Percentiles rank a stretch among this genome's conserved stretches.
These are phyloP conservation scores for Stemphylium vesicarium DNA, from an alignment of 2,329 filamentous ascomycete species.

Conservation along the genomic window DNA sequence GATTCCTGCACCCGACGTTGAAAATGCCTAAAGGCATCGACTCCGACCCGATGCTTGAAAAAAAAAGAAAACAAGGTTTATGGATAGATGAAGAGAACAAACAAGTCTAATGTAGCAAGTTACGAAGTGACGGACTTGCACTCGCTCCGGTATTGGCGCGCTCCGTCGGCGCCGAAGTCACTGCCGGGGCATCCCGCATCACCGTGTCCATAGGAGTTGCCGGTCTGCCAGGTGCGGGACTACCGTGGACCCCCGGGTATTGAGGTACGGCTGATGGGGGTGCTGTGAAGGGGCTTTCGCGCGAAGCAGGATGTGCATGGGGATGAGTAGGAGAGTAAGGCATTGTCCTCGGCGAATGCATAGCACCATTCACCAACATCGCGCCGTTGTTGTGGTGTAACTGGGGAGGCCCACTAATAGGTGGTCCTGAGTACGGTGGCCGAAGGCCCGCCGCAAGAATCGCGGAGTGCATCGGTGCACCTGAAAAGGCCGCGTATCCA, in stretches of 20 bases:
- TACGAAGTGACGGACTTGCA: constrained; percentile 56
- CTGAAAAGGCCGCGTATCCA: constrained; percentile 44
- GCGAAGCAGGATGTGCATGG: constrained; percentile 42
- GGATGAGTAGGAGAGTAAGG: constrained; percentile 47
- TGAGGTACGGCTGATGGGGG: constrained; percentile 33
- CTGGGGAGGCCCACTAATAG: constrained; percentile 37
- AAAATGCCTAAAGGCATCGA: constrained; percentile 23
- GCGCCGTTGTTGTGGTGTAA: constrained; percentile 42
- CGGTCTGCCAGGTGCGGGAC: constrained; percentile 41
- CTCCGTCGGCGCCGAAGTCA: constrained; percentile 35
- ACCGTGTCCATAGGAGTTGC: constrained; percentile 44
- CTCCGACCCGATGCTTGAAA: constrained; percentile 28
- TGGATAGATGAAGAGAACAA: constrained; percentile 9
- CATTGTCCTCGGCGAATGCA: constrained; percentile 46
- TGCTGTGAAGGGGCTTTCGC: constrained; percentile 45
- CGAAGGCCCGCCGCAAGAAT: constrained; percentile 38
- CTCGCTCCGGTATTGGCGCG: constrained; percentile 50
- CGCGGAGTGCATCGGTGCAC: constrained; percentile 36
- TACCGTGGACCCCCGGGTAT: constrained; percentile 39
- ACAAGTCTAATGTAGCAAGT: constrained; percentile 52
- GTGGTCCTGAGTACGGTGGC: constrained; percentile 37
- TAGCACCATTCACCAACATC: constrained; percentile 44
- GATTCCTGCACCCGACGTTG: constrained; percentile 20
- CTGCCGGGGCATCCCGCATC: constrained; percentile 41
- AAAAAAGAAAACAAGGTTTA: constrained; percentile 15